These are phyloP conservation scores for Brassica juncea DNA, from an alignment of 345 rosid genomes.

Conservation along the genomic window DNA sequence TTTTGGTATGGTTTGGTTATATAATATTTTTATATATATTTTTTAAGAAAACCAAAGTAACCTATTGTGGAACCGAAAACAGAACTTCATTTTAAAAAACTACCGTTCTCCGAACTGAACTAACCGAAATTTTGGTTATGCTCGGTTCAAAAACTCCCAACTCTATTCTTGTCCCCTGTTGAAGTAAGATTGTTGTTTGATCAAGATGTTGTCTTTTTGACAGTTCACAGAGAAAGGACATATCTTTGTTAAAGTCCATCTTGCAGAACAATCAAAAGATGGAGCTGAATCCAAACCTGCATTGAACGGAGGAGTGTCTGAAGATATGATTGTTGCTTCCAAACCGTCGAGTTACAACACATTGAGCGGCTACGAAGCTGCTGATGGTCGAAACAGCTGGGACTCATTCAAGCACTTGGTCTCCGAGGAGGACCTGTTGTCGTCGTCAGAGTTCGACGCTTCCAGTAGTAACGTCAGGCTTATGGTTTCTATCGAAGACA, in stretches of 20 bases:
- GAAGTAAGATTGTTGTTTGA: constrained; percentile 11
- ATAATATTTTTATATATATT: not conserved
- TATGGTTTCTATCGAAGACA: constrained; percentile 88
- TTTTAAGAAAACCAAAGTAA: not conserved
- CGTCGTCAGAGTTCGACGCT: constrained; percentile 39
- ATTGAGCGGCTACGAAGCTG: constrained; percentile 88
- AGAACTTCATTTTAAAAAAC: not conserved
- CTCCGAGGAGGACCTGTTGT: constrained; percentile 45
- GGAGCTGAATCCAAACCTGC: constrained; percentile 41
- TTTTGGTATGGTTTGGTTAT: not conserved
- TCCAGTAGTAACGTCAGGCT: constrained; percentile 58
- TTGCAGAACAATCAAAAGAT: constrained; percentile 59
- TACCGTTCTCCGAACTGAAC: not conserved
- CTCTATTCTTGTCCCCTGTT: not conserved
- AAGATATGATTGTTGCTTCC: constrained; percentile 43
- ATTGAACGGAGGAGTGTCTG: constrained; percentile 56
- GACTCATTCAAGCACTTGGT: constrained; percentile 72
- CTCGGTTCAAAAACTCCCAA: not conserved
- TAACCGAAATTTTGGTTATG: not conserved
- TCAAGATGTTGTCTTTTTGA: constrained; percentile 22
- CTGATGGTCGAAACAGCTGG: constrained; percentile 86
- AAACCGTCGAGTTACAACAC: constrained; percentile 55
- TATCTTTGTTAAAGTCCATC: constrained; percentile 85
- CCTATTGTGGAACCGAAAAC: not conserved
- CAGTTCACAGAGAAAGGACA: constrained; percentile 98